A percentile compares a stretch with the other conserved stretches of the same genome.
Conservation (phyloP, 2,329 filamentous ascomycete species). For the Fusarium zealandicum region DNA sequence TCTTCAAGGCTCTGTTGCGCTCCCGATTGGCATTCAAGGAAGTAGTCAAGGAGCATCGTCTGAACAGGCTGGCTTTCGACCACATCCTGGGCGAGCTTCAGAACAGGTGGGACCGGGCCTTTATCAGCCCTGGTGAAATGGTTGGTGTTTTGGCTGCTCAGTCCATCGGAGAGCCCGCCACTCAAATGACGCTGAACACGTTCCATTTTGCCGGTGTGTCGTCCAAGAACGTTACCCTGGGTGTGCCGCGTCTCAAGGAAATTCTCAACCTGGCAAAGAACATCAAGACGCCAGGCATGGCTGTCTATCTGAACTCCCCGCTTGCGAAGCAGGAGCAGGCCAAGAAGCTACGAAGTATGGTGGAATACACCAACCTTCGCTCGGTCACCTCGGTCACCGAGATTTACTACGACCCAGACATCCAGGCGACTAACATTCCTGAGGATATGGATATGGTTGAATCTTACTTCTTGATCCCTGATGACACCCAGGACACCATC, state of each 20-base stretch:
- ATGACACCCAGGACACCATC: slow-evolving; percentile 68
- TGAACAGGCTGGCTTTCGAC: slow-evolving; percentile 91
- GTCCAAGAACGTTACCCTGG: slow-evolving; percentile 98
- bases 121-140: slow-evolving; percentile 96
- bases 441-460: slow-evolving; percentile 94
- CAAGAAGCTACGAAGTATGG: slow-evolving; percentile 83
- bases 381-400: slow-evolving; percentile 92
- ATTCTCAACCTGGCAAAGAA: slow-evolving; percentile 98
- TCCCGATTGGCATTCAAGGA: slow-evolving; percentile 93
- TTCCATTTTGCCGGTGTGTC: slow-evolving; percentile 99
- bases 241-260: slow-evolving; percentile 98
- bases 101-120: slow-evolving; percentile 83
- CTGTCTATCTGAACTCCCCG: slow-evolving; percentile 77
- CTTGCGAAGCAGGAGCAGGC: slow-evolving; percentile 77
- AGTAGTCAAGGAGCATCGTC: slow-evolving; percentile 81
- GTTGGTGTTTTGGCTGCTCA: slow-evolving; percentile 97
- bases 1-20: slow-evolving; percentile 91
- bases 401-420: slow-evolving; percentile 96
- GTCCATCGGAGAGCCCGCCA: slow-evolving; percentile 97
- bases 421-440: slow-evolving; percentile 83
- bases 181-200: slow-evolving; percentile 99
- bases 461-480: slow-evolving; percentile 93
- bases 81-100: slow-evolving; percentile 92
- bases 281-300: slow-evolving; percentile 98
- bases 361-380: slow-evolving; percentile 93